phyloP scores from a whole-genome alignment of 2,329 filamentous ascomycete species.

The Aspergillus chevalieri region DNA sequence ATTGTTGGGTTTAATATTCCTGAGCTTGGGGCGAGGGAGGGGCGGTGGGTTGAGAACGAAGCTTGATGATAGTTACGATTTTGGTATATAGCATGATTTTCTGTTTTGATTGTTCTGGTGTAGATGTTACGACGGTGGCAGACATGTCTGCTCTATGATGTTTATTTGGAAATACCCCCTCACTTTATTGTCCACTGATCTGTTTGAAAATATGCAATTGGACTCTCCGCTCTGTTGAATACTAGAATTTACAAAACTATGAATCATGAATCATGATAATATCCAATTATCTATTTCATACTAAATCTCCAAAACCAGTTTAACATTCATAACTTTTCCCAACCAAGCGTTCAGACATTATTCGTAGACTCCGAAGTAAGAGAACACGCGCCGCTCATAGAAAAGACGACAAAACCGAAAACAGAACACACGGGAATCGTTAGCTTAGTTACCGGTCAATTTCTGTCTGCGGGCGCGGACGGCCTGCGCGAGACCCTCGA shows the following conservation, averaged over 20 bases:
- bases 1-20: slow-evolving; percentile 33
- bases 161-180: background rate
- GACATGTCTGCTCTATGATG: too few relatives aligned
- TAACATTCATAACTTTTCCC: too few relatives aligned
- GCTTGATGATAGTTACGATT: background rate
- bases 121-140: background rate
- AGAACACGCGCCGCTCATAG: background rate
- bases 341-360: too few relatives aligned
- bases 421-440: background rate
- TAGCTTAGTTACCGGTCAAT: slow-evolving; percentile 17
- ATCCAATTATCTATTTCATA: too few relatives aligned
- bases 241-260: too few relatives aligned
- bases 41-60: slow-evolving; percentile 14
- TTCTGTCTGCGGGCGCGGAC: slow-evolving; percentile 66
- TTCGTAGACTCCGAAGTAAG: too few relatives aligned
- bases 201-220: too few relatives aligned
- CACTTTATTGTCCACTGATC: too few relatives aligned
- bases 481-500: slow-evolving; percentile 71
- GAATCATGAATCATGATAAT: too few relatives aligned
- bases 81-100: background rate
- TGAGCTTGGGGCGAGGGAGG: slow-evolving; percentile 19
- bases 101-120: background rate
- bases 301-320: too few relatives aligned
- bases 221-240: too few relatives aligned
- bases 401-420: background rate